phyloP scores from a whole-genome alignment of 495 filamentous ascomycete genomes.

The Penicillium malachiteum region DNA sequence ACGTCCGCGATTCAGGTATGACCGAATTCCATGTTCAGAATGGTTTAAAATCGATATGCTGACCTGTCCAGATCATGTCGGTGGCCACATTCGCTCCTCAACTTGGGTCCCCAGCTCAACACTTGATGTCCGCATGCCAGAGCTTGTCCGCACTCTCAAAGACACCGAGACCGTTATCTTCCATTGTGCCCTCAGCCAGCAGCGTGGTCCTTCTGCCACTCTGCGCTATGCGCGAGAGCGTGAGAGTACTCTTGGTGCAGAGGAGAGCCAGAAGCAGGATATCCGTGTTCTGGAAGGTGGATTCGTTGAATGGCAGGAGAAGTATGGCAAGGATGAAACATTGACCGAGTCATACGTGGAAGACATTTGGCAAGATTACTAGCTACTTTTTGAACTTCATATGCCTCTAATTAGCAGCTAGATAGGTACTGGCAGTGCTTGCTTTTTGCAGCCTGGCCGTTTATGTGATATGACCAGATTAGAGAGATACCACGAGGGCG shows the following conservation, averaged over 20 bases:
- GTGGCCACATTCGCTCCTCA: conserved; percentile 79
- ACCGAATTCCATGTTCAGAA: neutral
- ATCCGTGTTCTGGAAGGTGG: conserved; percentile 82
- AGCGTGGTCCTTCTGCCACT: conserved; percentile 57
- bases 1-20: conserved; percentile 80
- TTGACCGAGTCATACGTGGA: conserved; percentile 85
- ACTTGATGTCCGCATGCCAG: conserved; percentile 74
- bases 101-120: conserved; percentile 71
- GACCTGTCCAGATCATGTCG: conserved; percentile 68
- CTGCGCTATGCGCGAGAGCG: conserved; percentile 46
- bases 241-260: conserved; percentile 29
- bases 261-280: conserved; percentile 56
- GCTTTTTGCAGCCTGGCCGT: conserved; percentile 8
- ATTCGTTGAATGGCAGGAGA: conserved; percentile 90
- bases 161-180: conserved; percentile 86
- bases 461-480: conserved; percentile 15
- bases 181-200: conserved; percentile 92
- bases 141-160: conserved; percentile 73
- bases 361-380: conserved; percentile 77
- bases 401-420: neutral
- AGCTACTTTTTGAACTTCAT: neutral
- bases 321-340: conserved; percentile 70
- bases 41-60: neutral
- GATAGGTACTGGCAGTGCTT: neutral
- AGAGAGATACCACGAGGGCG: conserved; percentile 16